Conservation (phyloP, 2,329 filamentous ascomycete genomes). For the Emergomyces orientalis region DNA sequence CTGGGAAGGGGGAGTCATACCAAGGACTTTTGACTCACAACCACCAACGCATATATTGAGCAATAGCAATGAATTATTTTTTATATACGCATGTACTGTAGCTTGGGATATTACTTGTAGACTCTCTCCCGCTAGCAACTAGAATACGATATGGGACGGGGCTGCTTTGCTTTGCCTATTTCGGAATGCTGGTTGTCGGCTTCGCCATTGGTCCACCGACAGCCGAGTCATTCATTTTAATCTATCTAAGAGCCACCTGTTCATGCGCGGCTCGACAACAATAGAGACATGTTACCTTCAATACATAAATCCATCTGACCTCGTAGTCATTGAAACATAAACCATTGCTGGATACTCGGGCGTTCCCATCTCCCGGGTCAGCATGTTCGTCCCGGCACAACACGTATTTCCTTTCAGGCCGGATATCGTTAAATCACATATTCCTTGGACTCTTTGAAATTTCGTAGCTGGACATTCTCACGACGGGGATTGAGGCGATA, state of each 20-base stretch:
- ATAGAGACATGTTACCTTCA: background rate
- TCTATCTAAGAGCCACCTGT: background rate
- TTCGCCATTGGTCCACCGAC: background rate
- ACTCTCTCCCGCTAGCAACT: background rate
- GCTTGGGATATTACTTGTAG: background rate
- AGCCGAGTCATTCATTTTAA: background rate
- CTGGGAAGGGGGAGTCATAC: background rate
- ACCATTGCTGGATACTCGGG: background rate
- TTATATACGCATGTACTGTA: background rate
- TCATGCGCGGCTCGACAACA: background rate
- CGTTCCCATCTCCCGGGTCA: background rate
- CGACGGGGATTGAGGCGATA: constrained; percentile 49
- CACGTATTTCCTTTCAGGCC: background rate
- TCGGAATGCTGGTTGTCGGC: background rate
- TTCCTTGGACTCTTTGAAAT: background rate
- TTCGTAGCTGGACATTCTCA: constrained; percentile 3
- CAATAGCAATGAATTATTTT: background rate
- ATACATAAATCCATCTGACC: background rate
- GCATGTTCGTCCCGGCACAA: background rate
- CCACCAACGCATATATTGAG: background rate
- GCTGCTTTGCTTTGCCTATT: background rate
- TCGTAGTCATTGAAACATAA: background rate
- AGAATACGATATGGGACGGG: background rate
- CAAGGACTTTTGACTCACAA: background rate
- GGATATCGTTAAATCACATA: background rate